phyloP scores from a whole-genome alignment of 176 grass and related monocot species.

The Cenchrus americanus region DNA sequence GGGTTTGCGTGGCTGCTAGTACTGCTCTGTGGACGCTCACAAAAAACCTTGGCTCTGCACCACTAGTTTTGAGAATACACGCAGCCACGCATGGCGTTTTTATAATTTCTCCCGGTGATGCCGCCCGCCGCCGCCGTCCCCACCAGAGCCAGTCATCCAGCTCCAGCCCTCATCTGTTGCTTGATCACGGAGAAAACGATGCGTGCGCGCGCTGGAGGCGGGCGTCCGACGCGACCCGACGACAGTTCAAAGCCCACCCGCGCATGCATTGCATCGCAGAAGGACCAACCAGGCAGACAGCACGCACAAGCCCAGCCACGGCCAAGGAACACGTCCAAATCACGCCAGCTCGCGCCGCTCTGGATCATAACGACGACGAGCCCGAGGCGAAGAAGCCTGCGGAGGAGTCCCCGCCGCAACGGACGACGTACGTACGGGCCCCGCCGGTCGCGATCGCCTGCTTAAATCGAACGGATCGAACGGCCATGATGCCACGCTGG shows the following conservation, averaged over 20 bases:
- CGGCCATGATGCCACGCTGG: too few relatives aligned
- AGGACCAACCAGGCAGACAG: background rate
- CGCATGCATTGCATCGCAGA: too few relatives aligned
- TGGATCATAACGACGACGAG: background rate
- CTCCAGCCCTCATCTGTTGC: background rate
- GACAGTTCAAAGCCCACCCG: background rate
- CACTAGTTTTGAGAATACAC: background rate
- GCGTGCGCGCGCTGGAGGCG: background rate
- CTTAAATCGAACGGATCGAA: too few relatives aligned
- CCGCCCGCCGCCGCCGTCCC: background rate
- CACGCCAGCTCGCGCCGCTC: constrained; percentile 42
- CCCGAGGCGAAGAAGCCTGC: too few relatives aligned
- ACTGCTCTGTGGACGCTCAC: too few relatives aligned
- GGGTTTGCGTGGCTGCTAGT: too few relatives aligned
- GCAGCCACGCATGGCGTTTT: background rate
- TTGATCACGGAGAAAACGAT: constrained; percentile 25
- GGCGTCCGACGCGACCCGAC: background rate
- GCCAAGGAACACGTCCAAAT: background rate
- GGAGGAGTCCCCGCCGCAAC: background rate
- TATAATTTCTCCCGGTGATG: background rate
- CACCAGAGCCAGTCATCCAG: background rate
- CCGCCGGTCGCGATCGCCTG: background rate
- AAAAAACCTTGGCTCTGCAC: too few relatives aligned
- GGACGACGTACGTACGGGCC: background rate
- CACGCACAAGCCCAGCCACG: background rate